These are phyloP conservation scores for Truncatella angustata DNA, from an alignment of 2,329 filamentous ascomycete species.

Conservation along the genomic window DNA sequence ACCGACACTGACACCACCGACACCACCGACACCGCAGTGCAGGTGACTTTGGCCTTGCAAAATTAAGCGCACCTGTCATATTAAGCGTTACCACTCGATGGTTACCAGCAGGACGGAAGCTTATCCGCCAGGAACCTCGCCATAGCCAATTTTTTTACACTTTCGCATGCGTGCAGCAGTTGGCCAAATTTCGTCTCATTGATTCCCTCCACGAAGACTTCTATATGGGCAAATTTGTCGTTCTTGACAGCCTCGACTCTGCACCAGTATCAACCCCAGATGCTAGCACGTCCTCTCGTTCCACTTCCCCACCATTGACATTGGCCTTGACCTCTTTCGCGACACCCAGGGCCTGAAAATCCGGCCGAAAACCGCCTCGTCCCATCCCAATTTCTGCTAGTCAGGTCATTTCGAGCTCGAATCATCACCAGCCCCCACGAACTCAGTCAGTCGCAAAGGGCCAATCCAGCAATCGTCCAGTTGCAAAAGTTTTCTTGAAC, in stretches of 20 bases:
- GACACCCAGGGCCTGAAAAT: neutral
- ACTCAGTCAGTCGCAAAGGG: neutral
- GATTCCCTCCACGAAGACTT: no score
- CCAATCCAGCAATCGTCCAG: neutral
- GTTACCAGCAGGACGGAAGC: no score
- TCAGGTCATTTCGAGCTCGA: slow-evolving; percentile 5
- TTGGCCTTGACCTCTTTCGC: neutral
- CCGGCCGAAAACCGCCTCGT: neutral
- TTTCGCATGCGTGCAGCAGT: no score
- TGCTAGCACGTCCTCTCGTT: slow-evolving; percentile 4
- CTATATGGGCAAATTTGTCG: slow-evolving; percentile 1
- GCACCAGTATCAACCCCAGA: neutral
- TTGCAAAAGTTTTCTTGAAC: no score
- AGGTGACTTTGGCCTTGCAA: no score
- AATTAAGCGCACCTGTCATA: no score
- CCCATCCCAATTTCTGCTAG: neutral
- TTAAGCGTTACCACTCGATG: no score
- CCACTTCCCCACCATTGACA: slow-evolving; percentile 3
- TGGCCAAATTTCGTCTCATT: no score
- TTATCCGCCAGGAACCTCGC: no score
- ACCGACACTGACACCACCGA: no score
- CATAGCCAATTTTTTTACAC: no score
- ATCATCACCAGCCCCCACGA: neutral
- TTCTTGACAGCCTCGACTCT: slow-evolving; percentile 2
- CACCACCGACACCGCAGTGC: no score